phyloP scores from a whole-genome alignment of 2,329 filamentous ascomycete genomes.

The Fonsecaea erecta region DNA sequence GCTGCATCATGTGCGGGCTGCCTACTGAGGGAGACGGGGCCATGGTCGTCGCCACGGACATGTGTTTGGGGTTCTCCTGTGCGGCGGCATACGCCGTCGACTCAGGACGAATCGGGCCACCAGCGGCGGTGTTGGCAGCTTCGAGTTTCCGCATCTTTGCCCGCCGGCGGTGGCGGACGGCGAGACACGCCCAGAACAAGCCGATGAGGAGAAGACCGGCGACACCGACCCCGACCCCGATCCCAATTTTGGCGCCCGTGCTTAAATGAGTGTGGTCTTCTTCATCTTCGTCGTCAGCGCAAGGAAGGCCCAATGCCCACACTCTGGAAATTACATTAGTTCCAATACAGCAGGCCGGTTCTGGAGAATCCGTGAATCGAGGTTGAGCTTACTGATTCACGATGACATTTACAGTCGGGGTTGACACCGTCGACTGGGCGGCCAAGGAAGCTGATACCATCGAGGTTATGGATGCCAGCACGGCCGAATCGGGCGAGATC shows the following conservation, averaged over 20 bases:
- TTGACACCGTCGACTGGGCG: conserved; percentile 18
- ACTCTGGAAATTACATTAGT: conserved; percentile 17
- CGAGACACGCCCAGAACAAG: conserved; percentile 20
- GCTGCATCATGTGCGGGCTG: conserved; percentile 21
- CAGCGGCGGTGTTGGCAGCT: conserved; percentile 13
- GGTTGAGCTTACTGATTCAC: conserved; percentile 25
- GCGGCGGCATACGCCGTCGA: conserved; percentile 1
- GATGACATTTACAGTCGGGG: conserved; percentile 25
- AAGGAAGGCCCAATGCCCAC: conserved; percentile 31
- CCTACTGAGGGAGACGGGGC: conserved; percentile 10
- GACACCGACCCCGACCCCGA: conserved; percentile 48
- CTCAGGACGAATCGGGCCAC: conserved; percentile 18
- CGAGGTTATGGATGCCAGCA: conserved; percentile 30
- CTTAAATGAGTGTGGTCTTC: conserved; percentile 32
- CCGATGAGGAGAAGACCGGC: conserved; percentile 37
- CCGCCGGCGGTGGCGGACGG: conserved; percentile 21
- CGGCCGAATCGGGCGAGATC: conserved; percentile 20
- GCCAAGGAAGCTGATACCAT: conserved; percentile 23
- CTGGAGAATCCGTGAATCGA: neutral
- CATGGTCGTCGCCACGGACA: conserved; percentile 22
- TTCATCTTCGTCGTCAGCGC: conserved; percentile 19
- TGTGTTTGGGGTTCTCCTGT: conserved; percentile 18
- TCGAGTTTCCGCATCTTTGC: conserved; percentile 21
- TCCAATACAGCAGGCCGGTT: neutral
- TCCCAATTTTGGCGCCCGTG: conserved; percentile 41